A percentile compares a stretch with the other conserved stretches of the same genome.
phyloP scores from a whole-genome alignment of 768 basidiomycete species.

The Dentipellis fragilis region DNA sequence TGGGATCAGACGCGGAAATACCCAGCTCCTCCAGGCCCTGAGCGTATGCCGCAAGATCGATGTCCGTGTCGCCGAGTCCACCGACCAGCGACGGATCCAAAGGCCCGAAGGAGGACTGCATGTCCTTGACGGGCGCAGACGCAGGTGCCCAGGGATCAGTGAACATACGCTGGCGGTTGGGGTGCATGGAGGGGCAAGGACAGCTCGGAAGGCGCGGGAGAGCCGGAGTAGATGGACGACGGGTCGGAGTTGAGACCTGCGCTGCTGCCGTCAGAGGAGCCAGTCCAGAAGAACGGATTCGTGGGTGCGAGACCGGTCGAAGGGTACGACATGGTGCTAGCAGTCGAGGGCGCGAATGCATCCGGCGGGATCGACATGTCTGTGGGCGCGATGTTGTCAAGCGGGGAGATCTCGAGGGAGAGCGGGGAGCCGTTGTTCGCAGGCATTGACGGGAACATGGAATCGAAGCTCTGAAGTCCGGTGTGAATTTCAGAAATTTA shows the following conservation, averaged over 20 bases:
- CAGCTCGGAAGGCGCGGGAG: slow-evolving; percentile 12
- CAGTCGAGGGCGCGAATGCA: not conserved
- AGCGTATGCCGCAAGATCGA: slow-evolving; percentile 8
- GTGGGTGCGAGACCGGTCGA: not conserved
- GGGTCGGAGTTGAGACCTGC: slow-evolving; percentile 2
- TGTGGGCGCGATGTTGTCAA: slow-evolving; percentile 4
- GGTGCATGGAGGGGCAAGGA: slow-evolving; percentile 10
- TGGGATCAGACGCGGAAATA: slow-evolving; percentile 1
- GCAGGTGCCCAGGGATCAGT: not conserved
- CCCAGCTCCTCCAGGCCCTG: slow-evolving; percentile 10
- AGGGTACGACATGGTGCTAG: not conserved
- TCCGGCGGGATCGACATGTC: not conserved
- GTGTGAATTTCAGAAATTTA: not conserved
- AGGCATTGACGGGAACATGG: slow-evolving; percentile 10
- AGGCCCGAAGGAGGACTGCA: not conserved
- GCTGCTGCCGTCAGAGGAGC: not conserved
- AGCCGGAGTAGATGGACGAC: slow-evolving; percentile 13
- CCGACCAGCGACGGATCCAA: not conserved
- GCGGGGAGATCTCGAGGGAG: slow-evolving; percentile 11
- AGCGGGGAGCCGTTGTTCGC: not conserved
- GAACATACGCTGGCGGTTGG: slow-evolving; percentile 9
- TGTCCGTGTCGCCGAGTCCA: not conserved
- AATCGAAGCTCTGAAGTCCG: slow-evolving; percentile 5
- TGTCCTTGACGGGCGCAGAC: not conserved
- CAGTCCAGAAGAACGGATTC: not conserved